Conservation (phyloP, 805 yeast genomes). For the Henningerozyma blattae region DNA sequence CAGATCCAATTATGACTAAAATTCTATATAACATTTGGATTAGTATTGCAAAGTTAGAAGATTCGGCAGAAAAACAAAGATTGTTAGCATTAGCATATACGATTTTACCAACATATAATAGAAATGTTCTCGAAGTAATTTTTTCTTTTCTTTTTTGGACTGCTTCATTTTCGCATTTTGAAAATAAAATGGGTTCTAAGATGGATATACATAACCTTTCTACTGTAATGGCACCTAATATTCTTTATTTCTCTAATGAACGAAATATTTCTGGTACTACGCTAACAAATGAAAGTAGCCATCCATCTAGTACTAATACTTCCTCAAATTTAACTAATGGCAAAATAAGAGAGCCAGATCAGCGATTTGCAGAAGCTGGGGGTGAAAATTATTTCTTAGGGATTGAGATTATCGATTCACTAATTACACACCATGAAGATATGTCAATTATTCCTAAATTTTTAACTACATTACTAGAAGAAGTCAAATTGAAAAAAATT, state of each 20-base stretch:
- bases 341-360: constrained; percentile 15
- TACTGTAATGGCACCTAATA: constrained; percentile 90
- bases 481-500: constrained; percentile 10
- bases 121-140: constrained; percentile 80
- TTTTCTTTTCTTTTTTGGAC: constrained; percentile 87
- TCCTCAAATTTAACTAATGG: constrained; percentile 6
- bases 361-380: constrained; percentile 30
- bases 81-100: constrained; percentile 51
- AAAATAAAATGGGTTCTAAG: constrained; percentile 82
- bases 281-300: background rate
- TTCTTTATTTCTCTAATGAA: constrained; percentile 36
- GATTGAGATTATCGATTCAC: constrained; percentile 76
- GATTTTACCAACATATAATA: constrained; percentile 65
- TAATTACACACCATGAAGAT: constrained; percentile 73
- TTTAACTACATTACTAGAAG: constrained; percentile 37
- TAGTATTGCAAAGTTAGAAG: constrained; percentile 44
- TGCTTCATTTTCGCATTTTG: constrained; percentile 87
- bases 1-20: constrained; percentile 78
- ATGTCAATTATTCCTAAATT: constrained; percentile 67
- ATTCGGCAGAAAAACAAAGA: constrained; percentile 38
- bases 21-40: constrained; percentile 72
- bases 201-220: constrained; percentile 95
- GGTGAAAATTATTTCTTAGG: constrained; percentile 77
- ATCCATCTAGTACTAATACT: constrained; percentile 2
- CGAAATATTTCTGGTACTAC: background rate